A percentile compares a stretch with the other conserved stretches of the same genome.
Conservation (phyloP, 306 rosid genomes). For the Astragalus membranaceus region DNA sequence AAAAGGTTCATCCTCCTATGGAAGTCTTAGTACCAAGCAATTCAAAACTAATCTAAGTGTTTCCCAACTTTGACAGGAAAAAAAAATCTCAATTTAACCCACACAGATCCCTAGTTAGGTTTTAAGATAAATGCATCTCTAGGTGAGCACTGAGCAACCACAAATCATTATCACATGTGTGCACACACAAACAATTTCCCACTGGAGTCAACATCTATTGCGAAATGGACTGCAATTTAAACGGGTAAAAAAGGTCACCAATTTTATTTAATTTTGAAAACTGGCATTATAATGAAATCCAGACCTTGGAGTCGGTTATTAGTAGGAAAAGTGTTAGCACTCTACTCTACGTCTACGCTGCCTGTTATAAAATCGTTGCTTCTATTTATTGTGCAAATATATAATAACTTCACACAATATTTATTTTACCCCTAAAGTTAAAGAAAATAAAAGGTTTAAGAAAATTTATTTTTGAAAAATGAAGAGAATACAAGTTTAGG, state of each 20-base stretch:
- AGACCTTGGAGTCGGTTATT: background rate
- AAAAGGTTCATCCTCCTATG: background rate
- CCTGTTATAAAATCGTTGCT: background rate
- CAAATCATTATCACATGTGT: background rate
- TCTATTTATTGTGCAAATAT: background rate
- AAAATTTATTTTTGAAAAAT: no score
- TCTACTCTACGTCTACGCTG: no score
- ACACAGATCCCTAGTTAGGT: no score
- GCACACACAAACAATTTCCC: background rate
- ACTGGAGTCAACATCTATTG: background rate
- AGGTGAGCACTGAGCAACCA: background rate
- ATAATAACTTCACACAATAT: background rate
- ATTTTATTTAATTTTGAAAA: background rate
- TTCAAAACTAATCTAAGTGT: background rate
- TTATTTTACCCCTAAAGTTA: background rate
- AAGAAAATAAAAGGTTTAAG: background rate
- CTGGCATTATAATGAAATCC: background rate
- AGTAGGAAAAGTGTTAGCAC: background rate
- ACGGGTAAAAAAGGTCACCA: background rate
- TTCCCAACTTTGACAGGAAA: background rate
- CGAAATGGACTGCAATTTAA: no score
- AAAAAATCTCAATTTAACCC: background rate
- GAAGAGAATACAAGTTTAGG: background rate
- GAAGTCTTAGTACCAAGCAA: background rate
- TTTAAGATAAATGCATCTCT: no score